These are phyloP conservation scores for Canna indica DNA, from an alignment of 176 grass and related monocot species.

Conservation along the genomic window DNA sequence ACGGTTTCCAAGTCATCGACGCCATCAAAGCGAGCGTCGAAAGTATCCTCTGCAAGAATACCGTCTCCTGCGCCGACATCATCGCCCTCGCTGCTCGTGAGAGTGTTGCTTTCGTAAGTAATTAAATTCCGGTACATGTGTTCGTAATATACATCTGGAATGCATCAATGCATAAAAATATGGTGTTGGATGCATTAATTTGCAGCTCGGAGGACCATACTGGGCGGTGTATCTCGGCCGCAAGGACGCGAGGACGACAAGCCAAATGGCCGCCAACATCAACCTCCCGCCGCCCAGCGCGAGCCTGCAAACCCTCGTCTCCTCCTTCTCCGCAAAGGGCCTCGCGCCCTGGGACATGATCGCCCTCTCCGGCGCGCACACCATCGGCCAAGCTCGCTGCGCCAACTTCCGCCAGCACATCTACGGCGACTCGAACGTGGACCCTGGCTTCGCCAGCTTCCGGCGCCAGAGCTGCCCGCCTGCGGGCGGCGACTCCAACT, in stretches of 20 bases:
- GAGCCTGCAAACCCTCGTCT: conserved; percentile 27
- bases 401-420: conserved; percentile 36
- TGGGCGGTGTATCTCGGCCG: conserved; percentile 29
- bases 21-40: conserved; percentile 34
- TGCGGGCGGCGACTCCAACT: not conserved
- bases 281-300: conserved; percentile 35
- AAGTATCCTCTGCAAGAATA: not conserved
- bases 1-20: conserved; percentile 48
- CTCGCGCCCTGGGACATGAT: conserved; percentile 47
- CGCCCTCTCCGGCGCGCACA: conserved; percentile 63
- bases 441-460: conserved; percentile 39
- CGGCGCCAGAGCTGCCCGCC: conserved; percentile 30
- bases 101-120: conserved; percentile 30
- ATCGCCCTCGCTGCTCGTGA: conserved; percentile 48
- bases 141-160: too few relatives aligned
- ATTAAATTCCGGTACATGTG: too few relatives aligned
- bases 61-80: conserved; percentile 53
- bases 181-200: not conserved
- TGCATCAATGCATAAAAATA: too few relatives aligned
- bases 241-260: conserved; percentile 36
- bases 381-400: conserved; percentile 51
- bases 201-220: conserved; percentile 31
- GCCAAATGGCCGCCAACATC: conserved; percentile 26
- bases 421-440: conserved; percentile 37
- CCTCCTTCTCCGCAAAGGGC: conserved; percentile 34